phyloP scores from a whole-genome alignment of 192 early-diverging fungal species.

The Umbelopsis ramanniana region DNA sequence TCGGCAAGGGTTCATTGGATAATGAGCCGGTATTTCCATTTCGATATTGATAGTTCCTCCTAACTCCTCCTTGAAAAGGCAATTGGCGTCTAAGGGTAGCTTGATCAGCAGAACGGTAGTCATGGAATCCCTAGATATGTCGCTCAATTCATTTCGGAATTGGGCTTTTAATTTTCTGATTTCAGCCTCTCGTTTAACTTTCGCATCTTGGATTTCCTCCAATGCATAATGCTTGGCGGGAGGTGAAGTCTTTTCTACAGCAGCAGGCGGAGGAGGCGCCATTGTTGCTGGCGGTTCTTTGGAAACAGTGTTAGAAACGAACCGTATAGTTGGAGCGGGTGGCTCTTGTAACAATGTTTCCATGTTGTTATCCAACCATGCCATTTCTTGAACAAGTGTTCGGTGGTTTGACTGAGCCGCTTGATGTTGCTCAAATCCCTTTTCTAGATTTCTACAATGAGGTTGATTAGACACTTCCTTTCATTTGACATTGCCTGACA shows the following conservation, averaged over 20 bases:
- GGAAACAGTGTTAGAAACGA: conserved; percentile 27
- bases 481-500: neutral
- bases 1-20: conserved; percentile 48
- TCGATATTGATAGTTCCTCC: conserved; percentile 32
- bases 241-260: neutral
- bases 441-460: conserved; percentile 59
- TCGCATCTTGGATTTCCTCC: conserved; percentile 22
- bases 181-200: conserved; percentile 19
- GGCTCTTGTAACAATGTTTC: conserved; percentile 66
- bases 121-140: neutral
- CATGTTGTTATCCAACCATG: conserved; percentile 69
- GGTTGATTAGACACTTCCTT: neutral
- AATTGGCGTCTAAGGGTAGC: conserved; percentile 19
- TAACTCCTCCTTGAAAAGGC: conserved; percentile 21
- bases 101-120: neutral
- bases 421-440: conserved; percentile 56
- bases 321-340: conserved; percentile 44
- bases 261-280: neutral
- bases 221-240: neutral
- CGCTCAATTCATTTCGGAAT: conserved; percentile 27
- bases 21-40: conserved; percentile 36
- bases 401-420: conserved; percentile 12
- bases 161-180: conserved; percentile 26
- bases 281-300: conserved; percentile 10
- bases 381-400: conserved; percentile 48